Conservation (phyloP, 805 yeast genomes). For the Pichia membranifaciens region DNA sequence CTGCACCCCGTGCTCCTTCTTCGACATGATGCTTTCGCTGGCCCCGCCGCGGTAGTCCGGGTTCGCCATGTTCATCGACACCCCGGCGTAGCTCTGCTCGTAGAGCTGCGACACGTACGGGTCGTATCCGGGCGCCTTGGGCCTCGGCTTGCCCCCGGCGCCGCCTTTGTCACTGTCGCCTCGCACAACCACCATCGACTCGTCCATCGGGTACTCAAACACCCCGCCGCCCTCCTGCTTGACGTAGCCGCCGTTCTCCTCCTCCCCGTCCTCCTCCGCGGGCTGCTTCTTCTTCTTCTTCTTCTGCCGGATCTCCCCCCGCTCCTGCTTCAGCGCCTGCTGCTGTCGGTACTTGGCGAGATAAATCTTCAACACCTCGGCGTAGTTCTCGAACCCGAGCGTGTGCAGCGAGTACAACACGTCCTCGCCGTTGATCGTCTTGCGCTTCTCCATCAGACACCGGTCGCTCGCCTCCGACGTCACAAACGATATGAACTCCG, state of each 20-base stretch:
- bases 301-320: conserved; percentile 45
- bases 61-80: conserved; percentile 14
- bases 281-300: conserved; percentile 10
- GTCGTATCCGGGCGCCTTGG: background rate
- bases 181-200: background rate
- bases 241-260: conserved; percentile 13
- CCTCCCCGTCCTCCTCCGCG: conserved; percentile 12
- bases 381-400: conserved; percentile 63
- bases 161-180: background rate
- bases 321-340: conserved; percentile 65
- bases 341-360: conserved; percentile 67
- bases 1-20: background rate
- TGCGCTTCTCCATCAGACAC: conserved; percentile 58
- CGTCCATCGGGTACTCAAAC: conserved; percentile 7
- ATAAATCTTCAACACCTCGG: conserved; percentile 63
- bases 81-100: conserved; percentile 28
- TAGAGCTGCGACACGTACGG: conserved; percentile 29
- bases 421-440: conserved; percentile 68
- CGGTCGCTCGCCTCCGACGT: conserved; percentile 62
- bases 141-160: no score
- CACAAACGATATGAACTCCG: conserved; percentile 61
- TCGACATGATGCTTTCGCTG: conserved; percentile 4
- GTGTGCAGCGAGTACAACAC: conserved; percentile 57
- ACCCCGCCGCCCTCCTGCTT: conserved; percentile 8
- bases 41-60: conserved; percentile 24